Base-by-base conservation (phyloP, 2,329 filamentous ascomycete species). In the Verticillium isaacii region DNA sequence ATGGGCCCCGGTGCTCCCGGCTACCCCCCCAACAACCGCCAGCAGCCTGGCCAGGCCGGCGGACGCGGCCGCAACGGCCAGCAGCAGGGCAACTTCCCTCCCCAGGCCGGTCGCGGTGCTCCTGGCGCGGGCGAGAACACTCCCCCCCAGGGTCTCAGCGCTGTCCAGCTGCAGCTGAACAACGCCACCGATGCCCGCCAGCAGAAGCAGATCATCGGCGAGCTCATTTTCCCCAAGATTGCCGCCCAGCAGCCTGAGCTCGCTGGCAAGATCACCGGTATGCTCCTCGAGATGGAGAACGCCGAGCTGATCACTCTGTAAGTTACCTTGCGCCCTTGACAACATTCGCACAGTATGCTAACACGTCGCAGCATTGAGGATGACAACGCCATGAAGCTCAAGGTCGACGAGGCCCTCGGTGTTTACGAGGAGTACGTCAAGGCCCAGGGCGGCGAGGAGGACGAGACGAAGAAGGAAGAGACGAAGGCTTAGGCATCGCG, bases 251-350 rank as follows among this genome's bases (percentile, higher is more conserved):
- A 99, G 83, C 91, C 93, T 64, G 93, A 97, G 72, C 85, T 99
- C 72, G 95, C 95, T 66, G 95, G 95, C 75, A 99, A 99, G 89
- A 98, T 99, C 78, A 99, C 95, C 65, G 95, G 95, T 80, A 99
- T 99, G 95, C 90, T 99, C 72, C 81, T 99, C 71, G 95, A 99
- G 86, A 99, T 99, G 95, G 95, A 98, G 72, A 98, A 98, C 80
- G 77, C 84, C 62, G 95, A 99, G 83, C 84, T 99, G 71, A 85
- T 99, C 74, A 92, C 91, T 80, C 86, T 99, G 92, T 97, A 89
- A 91, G 93, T 91, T 67, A 12, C 25, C 25, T 17, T 14, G 6
- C 11, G n/a, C 5, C 45, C 11, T 25, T 25, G 6, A 25, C 9
- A 19, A 2, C 32, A 7, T 3, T 8, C 58, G 14, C 12, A 39